phyloP scores from a whole-genome alignment of 106 monocot species.

The Dactylorhiza incarnata region DNA sequence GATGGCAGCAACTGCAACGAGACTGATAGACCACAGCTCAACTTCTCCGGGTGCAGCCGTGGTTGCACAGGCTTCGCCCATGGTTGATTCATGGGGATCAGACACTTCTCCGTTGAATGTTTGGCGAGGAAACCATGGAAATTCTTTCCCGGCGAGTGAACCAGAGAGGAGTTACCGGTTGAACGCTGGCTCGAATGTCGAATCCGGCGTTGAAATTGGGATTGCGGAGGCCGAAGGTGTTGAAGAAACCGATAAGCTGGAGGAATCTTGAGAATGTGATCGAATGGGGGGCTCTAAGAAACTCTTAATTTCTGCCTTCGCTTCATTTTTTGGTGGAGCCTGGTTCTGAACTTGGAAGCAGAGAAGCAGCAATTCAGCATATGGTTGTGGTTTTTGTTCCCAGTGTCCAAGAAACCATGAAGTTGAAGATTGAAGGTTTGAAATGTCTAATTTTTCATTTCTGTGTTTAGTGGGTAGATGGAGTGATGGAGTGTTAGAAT shows the following conservation, averaged over 20 bases:
- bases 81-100: conserved; percentile 25
- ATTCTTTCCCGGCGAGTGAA: conserved; percentile 20
- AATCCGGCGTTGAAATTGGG: not conserved
- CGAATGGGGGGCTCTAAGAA: not conserved
- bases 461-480: too few relatives aligned
- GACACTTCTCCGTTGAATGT: conserved; percentile 18
- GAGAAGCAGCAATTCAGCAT: too few relatives aligned
- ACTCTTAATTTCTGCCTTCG: not conserved
- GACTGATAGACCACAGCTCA: conserved; percentile 66
- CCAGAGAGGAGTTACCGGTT: conserved; percentile 1
- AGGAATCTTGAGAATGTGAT: conserved; percentile 65
- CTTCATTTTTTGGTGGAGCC: not conserved
- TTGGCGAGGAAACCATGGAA: conserved; percentile 30
- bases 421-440: too few relatives aligned
- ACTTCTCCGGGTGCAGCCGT: conserved; percentile 66
- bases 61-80: conserved; percentile 13
- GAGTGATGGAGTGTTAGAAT: too few relatives aligned
- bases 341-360: too few relatives aligned
- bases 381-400: too few relatives aligned
- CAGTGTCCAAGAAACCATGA: too few relatives aligned
- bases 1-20: conserved; percentile 80
- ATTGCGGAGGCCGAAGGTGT: not conserved
- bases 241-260: conserved; percentile 76
- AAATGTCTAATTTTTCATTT: too few relatives aligned
- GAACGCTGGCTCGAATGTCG: conserved; percentile 1